Base-by-base conservation (phyloP, 768 basidiomycete genomes). In the Termitomyces sp. region DNA sequence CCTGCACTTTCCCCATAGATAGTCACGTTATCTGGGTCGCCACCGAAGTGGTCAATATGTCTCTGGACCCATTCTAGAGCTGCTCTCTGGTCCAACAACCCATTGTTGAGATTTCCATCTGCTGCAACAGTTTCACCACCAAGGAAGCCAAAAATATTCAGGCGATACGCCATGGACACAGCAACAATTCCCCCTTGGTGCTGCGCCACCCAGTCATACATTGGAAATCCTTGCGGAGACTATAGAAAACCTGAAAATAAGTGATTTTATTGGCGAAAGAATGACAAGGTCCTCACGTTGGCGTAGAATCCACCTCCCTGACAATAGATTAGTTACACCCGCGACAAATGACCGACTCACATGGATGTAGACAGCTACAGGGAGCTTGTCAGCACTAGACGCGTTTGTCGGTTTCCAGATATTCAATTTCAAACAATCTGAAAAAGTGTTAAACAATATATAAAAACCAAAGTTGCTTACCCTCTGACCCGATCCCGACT, bases 121-220 rank as follows among this genome's bases (percentile, higher is more conserved):
- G 68, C 67, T n/a, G 66, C 63, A 8, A 76, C 63, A 2, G 66
- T 63, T 5, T 68, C 58, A 9, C 72, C 69, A 35, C 71, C 70
- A 8, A 63, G 56, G 44, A 71, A 77, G 1, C 69, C 74, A 13
- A 68, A 66, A 7, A 72, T 30, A 50, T 66, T 69, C 16, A 72
- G 50, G 6, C 71, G 72, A 55, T 74, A 74, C 2, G 68, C 67
- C 46, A 76, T 66, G 32, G 71, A 72, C 4, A 77, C 76, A 10
- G 61, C 72, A 9, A 76, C 62, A 30, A 78, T 66, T 3, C 71
- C 68, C 0, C 60, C 63, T 5, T 66, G 68, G 56, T 76, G 67
- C 60, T 77, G 77, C 5, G 73, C 70, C 5, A 81, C 77, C 80
- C 79, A 78, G 56, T 79, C 75, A 59, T 77, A 75, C 61, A 80